Evolutionary conservation across 2,329 filamentous ascomycete species (phyloP).

Genomic region (Cercospora beticola): DNA sequence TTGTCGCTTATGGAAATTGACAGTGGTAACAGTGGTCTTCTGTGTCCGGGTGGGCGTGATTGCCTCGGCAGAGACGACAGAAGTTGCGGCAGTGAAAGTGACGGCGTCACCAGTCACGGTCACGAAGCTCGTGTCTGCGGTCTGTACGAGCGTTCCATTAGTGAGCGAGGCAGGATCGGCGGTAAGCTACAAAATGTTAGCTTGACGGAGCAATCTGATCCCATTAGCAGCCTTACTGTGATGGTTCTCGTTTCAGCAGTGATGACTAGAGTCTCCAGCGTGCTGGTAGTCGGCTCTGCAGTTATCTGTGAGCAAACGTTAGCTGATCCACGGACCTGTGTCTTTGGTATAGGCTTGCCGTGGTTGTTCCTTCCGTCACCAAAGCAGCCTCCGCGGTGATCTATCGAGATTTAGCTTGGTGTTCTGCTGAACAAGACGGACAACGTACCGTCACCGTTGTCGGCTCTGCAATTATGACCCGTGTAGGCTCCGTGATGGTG

Average conservation of each 20-base stretch:
- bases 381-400: background rate
- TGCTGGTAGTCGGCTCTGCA: background rate
- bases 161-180: background rate
- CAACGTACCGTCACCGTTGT: background rate
- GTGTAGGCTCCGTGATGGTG: background rate
- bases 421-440: background rate
- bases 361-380: background rate
- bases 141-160: background rate
- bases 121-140: background rate
- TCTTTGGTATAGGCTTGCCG: background rate
- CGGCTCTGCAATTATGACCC: background rate
- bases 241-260: background rate
- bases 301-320: background rate
- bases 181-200: background rate
- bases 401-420: background rate
- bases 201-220: background rate
- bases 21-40: background rate
- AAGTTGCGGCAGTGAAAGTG: background rate
- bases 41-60: background rate
- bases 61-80: background rate
- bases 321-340: background rate
- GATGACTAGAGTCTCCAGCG: background rate
- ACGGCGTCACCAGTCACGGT: background rate
- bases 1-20: background rate
- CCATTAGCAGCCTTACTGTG: background rate